Conservation (phyloP, 169 alveolate genomes). For the Plasmodium gonderi region DNA sequence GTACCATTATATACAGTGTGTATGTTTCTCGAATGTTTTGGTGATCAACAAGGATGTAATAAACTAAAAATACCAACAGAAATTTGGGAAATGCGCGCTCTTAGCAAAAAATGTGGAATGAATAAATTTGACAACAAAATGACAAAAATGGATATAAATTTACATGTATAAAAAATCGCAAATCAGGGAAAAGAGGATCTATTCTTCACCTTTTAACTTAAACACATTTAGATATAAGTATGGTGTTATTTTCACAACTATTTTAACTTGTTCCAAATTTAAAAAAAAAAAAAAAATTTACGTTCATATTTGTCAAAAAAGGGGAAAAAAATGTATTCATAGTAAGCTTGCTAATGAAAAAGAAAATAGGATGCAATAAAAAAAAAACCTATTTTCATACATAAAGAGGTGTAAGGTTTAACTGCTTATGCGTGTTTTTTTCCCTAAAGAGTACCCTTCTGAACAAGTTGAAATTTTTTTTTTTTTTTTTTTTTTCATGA, state of each 20-base stretch:
- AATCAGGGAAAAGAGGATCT: not conserved
- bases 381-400: no score
- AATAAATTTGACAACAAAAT: not conserved
- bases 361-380: no score
- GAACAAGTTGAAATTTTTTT: no score
- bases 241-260: not conserved
- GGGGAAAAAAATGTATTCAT: no score
- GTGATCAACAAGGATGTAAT: not conserved
- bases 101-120: not conserved
- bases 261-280: not conserved
- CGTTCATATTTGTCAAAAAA: not conserved
- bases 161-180: not conserved
- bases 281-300: not conserved
- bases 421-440: no score
- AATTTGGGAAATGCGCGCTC: not conserved
- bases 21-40: not conserved
- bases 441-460: no score
- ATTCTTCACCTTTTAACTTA: not conserved
- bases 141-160: not conserved
- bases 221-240: not conserved
- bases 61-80: no score
- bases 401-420: no score
- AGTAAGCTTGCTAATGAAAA: no score
- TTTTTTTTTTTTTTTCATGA: no score
- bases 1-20: conserved; percentile 37